A percentile compares a stretch with the other conserved stretches of the same genome.
These are phyloP conservation scores for Rhodamnia argentea DNA, from an alignment of 345 rosid genomes.

Conservation along the genomic window DNA sequence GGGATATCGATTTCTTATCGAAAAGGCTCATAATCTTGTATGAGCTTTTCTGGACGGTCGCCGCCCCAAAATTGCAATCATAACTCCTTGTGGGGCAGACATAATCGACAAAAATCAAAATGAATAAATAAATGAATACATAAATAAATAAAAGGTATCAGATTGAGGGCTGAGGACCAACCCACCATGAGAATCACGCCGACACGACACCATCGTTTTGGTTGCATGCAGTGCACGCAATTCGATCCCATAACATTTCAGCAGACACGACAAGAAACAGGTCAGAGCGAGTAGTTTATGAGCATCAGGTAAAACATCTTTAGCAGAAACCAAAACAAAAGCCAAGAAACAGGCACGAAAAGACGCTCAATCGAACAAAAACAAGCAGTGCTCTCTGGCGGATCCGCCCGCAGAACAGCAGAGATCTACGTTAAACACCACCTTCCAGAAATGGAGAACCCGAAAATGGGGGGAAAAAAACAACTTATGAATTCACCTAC, in stretches of 20 bases:
- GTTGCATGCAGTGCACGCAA: not conserved
- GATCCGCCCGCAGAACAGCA: not conserved
- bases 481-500: slow-evolving; percentile 24
- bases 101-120: not conserved
- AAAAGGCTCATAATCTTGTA: not conserved
- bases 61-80: not conserved
- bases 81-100: not conserved
- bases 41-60: not conserved
- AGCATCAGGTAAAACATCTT: not conserved
- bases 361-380: not conserved
- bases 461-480: no score
- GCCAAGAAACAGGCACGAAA: not conserved
- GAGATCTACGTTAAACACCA: no score
- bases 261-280: not conserved
- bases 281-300: not conserved
- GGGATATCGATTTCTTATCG: not conserved
- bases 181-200: not conserved
- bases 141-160: not conserved
- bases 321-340: not conserved
- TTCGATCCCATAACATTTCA: not conserved
- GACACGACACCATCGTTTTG: not conserved
- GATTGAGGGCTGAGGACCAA: not conserved
- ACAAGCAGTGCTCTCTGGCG: not conserved
- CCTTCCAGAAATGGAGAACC: no score
- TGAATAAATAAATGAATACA: not conserved